Evolutionary conservation across 805 yeast genomes (phyloP).

Genomic region (Saturnispora hagleri): DNA sequence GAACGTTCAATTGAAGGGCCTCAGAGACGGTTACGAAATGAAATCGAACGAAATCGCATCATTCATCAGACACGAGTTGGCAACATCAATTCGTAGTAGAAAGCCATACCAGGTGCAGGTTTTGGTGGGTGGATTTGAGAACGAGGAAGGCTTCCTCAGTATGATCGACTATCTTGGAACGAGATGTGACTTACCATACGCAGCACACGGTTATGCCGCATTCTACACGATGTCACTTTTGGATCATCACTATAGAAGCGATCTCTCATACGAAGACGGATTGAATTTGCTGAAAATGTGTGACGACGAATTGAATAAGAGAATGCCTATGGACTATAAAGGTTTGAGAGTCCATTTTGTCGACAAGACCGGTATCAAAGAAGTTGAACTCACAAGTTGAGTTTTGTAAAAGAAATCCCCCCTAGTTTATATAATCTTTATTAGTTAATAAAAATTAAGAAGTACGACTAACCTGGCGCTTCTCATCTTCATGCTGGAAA

Average conservation of each 20-base stretch:
- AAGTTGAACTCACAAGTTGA: conserved; percentile 11
- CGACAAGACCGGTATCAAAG: conserved; percentile 28
- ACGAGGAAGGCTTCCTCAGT: conserved; percentile 51
- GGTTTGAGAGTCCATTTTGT: conserved; percentile 40
- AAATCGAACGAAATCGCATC: conserved; percentile 82
- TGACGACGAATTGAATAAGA: conserved; percentile 64
- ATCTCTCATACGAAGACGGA: conserved; percentile 71
- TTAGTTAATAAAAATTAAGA: neutral
- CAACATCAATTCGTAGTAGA: conserved; percentile 81
- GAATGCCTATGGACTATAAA: conserved; percentile 93
- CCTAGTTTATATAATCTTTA: neutral
- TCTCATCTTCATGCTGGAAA: neutral
- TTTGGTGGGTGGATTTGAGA: conserved; percentile 77
- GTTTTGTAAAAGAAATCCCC: neutral
- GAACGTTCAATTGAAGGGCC: conserved; percentile 76
- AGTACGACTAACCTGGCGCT: neutral
- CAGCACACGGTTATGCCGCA: conserved; percentile 98
- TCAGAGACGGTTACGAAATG: conserved; percentile 76
- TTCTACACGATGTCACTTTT: conserved; percentile 84
- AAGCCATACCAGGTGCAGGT: conserved; percentile 93
- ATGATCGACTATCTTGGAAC: conserved; percentile 96
- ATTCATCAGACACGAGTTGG: conserved; percentile 80
- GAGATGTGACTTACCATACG: conserved; percentile 82
- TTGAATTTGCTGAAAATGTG: conserved; percentile 63
- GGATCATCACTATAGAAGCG: conserved; percentile 81